Evolutionary conservation across 2,329 filamentous ascomycete species (phyloP), one percentile per base, ranked within the genome.

Genomic region (Drechslerella stenobrocha): DNA sequence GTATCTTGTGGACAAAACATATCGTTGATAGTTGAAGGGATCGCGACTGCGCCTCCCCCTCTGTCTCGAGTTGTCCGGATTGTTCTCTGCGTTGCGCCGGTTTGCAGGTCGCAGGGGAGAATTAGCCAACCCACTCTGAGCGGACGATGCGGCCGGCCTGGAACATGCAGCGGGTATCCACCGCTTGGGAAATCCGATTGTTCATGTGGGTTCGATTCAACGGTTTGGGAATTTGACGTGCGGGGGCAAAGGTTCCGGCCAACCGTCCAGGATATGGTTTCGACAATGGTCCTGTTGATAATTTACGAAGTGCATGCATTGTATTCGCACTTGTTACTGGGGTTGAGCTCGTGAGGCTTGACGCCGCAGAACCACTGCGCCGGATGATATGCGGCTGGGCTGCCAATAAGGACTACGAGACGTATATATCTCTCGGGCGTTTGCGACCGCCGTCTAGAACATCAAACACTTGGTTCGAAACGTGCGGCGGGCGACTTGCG

Each of bases 21-120:
- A 42, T 18, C 2, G 18, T 42, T 42, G 18, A 20, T 42, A 42
- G 18, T 20, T 20, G 18, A 20, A 18, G 22, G 55, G 63, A 67
- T 56, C 47, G n/a, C 37, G 47, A 45, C 55, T 59, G 55, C 55
- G 55, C 63, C 55, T 60, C 63, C 63, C 63, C 63, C 55, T 67
- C 63, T 56, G 63, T 67, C 63, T 67, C 63, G 63, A 60, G 55
- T 60, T 51, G 50, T 50, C 42, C 51, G 46, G 28, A 5, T 66
- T 55, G 46, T n/a, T 26, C 20, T 8, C 11, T 57, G 37, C 15
- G 37, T 42, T 42, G 44, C 22, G 8, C 13, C 37, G 37, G 37
- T 42, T 42, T 18, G 37, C 37, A 26, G 26, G 44, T 47, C 44
- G 15, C 22, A 15, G 42, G 8, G 5, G 4, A 46, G 5, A 23